Conservation (phyloP, 2,329 filamentous ascomycete genomes). For the Sphaerulina populicola region DNA sequence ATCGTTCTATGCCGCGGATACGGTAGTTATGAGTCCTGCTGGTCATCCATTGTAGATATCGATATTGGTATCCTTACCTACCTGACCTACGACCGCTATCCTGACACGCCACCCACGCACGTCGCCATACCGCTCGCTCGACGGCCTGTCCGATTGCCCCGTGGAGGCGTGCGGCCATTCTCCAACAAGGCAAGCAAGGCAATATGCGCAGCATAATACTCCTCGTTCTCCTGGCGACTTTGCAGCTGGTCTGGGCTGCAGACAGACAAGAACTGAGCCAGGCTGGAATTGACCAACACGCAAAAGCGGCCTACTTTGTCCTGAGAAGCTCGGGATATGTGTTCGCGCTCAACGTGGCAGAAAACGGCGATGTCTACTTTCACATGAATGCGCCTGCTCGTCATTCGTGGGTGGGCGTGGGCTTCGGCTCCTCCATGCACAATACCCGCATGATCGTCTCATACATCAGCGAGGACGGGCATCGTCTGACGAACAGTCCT, state of each 20-base stretch:
- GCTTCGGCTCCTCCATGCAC: conserved; percentile 39
- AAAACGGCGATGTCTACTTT: conserved; percentile 27
- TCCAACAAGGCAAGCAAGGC: neutral
- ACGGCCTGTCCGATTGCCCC: neutral
- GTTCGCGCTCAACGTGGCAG: conserved; percentile 25
- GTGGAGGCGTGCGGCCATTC: conserved; percentile 8
- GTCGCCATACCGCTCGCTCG: too few species aligned
- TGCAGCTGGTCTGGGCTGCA: conserved; percentile 16
- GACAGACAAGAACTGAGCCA: conserved; percentile 6
- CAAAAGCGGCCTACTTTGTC: conserved; percentile 26
- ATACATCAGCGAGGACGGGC: conserved; percentile 32
- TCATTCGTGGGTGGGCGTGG: conserved; percentile 40
- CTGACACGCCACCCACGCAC: neutral
- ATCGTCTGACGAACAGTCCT: conserved; percentile 34
- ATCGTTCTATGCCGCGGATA: neutral
- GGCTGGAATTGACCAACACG: conserved; percentile 20
- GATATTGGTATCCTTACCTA: neutral
- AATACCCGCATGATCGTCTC: conserved; percentile 40
- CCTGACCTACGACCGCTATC: too few species aligned
- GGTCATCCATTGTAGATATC: too few species aligned
- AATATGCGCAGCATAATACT: conserved; percentile 12
- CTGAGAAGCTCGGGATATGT: conserved; percentile 20
- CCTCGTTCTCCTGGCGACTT: conserved; percentile 11
- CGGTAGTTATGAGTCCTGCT: neutral
- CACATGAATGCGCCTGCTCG: conserved; percentile 30